These are phyloP conservation scores for Apiotrichum porosum DNA, from an alignment of 1,284 basidiomycete genomes.

Conservation along the genomic window DNA sequence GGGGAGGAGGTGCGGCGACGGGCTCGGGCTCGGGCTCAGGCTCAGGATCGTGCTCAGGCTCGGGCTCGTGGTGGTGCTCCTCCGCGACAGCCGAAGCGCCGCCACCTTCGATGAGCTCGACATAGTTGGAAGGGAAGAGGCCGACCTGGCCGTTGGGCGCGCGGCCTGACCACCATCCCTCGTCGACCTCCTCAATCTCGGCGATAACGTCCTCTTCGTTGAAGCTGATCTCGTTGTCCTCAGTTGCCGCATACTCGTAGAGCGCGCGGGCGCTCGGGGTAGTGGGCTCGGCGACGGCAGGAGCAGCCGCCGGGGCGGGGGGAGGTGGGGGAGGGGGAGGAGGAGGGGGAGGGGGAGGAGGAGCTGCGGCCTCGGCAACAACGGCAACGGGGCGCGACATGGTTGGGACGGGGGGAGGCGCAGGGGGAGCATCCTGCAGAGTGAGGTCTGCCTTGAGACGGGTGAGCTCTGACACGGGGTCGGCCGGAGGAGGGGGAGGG, in stretches of 20 bases:
- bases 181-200: constrained; percentile 58
- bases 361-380: too few species aligned
- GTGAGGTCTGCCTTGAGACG: constrained; percentile 43
- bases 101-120: constrained; percentile 56
- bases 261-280: constrained; percentile 28
- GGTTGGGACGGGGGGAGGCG: constrained; percentile 35
- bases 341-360: constrained; percentile 1
- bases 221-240: constrained; percentile 86
- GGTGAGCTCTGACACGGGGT: constrained; percentile 41
- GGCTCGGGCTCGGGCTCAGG: constrained; percentile 47
- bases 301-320: neutral
- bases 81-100: too few species aligned
- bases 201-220: constrained; percentile 70
- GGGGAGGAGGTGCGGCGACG: constrained; percentile 34
- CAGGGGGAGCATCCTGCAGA: constrained; percentile 31
- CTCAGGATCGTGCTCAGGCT: constrained; percentile 28
- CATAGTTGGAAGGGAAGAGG: constrained; percentile 70
- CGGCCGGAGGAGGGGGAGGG: constrained; percentile 44
- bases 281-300: neutral
- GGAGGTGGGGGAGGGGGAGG: neutral
- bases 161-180: constrained; percentile 75
- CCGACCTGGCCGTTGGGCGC: constrained; percentile 60
- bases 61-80: constrained; percentile 38
- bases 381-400: constrained; percentile 19
- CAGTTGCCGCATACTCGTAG: constrained; percentile 66